phyloP scores from a whole-genome alignment of 2,329 filamentous ascomycete species.

The Lachnellula subtilissima region DNA sequence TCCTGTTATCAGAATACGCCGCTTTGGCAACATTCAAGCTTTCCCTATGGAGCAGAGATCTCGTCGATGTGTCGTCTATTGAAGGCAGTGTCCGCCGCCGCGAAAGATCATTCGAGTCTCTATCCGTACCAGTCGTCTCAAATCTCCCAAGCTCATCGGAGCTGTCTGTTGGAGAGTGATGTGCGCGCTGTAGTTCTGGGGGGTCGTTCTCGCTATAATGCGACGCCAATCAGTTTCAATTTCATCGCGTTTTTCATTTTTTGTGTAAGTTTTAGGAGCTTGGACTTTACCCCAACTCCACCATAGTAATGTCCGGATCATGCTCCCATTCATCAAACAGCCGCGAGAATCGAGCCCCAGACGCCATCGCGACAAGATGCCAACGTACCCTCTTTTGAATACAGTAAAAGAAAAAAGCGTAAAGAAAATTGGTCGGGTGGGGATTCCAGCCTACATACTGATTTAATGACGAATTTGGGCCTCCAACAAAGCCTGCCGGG shows the following conservation, averaged over 20 bases:
- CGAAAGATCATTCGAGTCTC: neutral
- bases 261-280: neutral
- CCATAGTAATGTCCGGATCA: slow-evolving; percentile 10
- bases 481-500: neutral
- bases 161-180: neutral
- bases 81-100: neutral
- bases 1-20: neutral
- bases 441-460: neutral
- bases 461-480: neutral
- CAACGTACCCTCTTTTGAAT: neutral
- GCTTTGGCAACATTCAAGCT: neutral
- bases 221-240: neutral
- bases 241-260: neutral
- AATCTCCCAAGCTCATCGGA: neutral
- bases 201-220: neutral
- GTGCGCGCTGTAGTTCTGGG: neutral
- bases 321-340: slow-evolving; percentile 13
- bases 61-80: slow-evolving; percentile 4
- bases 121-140: neutral
- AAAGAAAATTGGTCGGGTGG: neutral
- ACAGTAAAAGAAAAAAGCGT: no score
- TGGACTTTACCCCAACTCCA: slow-evolving; percentile 8
- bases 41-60: slow-evolving; percentile 6
- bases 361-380: neutral
- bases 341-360: slow-evolving; percentile 2